Conservation (phyloP, 129 eudicot species). For the Smallanthus sonchifolius region DNA sequence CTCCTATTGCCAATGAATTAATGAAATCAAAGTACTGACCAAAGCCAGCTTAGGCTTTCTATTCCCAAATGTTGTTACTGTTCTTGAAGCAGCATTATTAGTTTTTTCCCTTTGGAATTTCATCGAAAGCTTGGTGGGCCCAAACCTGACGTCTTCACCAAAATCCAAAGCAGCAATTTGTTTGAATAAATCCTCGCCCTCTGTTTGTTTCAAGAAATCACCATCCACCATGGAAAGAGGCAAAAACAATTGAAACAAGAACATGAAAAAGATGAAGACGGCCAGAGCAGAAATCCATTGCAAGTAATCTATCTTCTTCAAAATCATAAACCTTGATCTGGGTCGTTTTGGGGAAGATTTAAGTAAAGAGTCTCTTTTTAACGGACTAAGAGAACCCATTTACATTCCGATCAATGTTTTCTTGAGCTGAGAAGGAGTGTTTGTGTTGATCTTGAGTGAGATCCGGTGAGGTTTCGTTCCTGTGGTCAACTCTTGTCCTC, state of each 20-base stretch:
- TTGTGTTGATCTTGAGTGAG: too few species aligned
- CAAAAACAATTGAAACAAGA: slow-evolving; percentile 36
- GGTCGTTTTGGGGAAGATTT: slow-evolving; percentile 36
- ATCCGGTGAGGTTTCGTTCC: too few species aligned
- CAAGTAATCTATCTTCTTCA: slow-evolving; percentile 64
- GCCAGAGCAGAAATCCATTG: slow-evolving; percentile 76
- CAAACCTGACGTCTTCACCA: slow-evolving; percentile 73
- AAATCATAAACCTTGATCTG: slow-evolving; percentile 67
- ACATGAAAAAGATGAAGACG: slow-evolving; percentile 37
- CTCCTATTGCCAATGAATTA: neutral
- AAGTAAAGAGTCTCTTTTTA: slow-evolving; percentile 50
- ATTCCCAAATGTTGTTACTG: slow-evolving; percentile 57
- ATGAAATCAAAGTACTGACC: slow-evolving; percentile 27
- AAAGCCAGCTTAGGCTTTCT: slow-evolving; percentile 75
- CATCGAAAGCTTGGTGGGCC: slow-evolving; percentile 44
- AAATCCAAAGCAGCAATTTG: slow-evolving; percentile 58
- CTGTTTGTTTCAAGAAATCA: slow-evolving; percentile 27
- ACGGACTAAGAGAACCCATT: slow-evolving; percentile 85
- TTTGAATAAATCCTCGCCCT: slow-evolving; percentile 26
- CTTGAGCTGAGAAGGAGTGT: too few species aligned
- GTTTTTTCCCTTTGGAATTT: slow-evolving; percentile 51
- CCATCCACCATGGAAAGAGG: slow-evolving; percentile 32
- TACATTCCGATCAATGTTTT: slow-evolving; percentile 18
- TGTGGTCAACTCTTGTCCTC: too few species aligned
- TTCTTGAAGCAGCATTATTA: slow-evolving; percentile 36